Evolutionary conservation across 83 land plant genomes (phyloP).

Genomic region (Picea abies): DNA sequence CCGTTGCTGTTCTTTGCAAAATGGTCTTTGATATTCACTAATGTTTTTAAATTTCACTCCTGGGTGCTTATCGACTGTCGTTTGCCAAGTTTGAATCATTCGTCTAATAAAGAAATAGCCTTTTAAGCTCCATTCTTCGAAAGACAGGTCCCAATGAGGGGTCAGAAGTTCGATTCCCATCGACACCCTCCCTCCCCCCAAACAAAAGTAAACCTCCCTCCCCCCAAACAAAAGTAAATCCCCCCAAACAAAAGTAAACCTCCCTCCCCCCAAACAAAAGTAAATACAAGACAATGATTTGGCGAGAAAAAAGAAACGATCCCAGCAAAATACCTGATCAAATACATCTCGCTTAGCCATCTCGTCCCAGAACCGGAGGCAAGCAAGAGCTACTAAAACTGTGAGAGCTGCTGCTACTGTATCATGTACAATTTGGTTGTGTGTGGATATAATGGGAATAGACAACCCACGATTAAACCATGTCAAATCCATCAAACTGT

Average conservation of each 20-base stretch:
- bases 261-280: too few species aligned
- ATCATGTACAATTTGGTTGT: constrained; percentile 16
- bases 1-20: too few species aligned
- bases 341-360: constrained; percentile 52
- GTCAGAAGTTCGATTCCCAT: neutral
- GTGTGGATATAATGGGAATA: neutral
- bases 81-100: too few species aligned
- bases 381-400: constrained; percentile 37
- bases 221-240: too few species aligned
- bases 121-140: too few species aligned
- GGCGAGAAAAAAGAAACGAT: neutral
- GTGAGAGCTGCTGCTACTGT: constrained; percentile 23
- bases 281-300: neutral
- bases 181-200: neutral
- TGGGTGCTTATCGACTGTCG: too few species aligned
- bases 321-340: constrained; percentile 44
- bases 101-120: constrained; percentile 27
- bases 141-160: too few species aligned
- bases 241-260: too few species aligned
- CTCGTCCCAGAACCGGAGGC: constrained; percentile 52
- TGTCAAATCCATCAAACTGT: neutral
- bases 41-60: too few species aligned
- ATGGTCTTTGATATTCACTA: too few species aligned
- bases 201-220: too few species aligned
- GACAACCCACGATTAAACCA: neutral